Evolutionary conservation across 192 early-diverging fungal genomes (phyloP), one percentile per base, ranked within the genome.

Genomic region (Obelidium mucronatum): DNA sequence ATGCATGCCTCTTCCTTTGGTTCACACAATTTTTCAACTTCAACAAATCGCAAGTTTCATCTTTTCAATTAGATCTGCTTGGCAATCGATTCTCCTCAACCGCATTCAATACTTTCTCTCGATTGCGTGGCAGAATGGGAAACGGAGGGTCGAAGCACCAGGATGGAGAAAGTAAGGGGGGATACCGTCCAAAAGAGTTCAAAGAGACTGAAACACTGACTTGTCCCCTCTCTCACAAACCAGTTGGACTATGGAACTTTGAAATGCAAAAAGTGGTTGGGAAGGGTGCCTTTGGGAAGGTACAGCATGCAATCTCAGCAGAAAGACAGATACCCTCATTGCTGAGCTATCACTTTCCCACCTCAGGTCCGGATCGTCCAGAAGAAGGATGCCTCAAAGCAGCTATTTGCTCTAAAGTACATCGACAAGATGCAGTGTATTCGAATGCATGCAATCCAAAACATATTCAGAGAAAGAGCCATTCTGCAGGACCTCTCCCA

Each of bases 351-450:
- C 15, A 40, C 17, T 30, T 5, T 3, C 19, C 4, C 39, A 22
- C 22, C 48, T 3, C 95, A 54, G 51, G 65, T 48, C 53, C 92
- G 95, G 22, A 93, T 98, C 0, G 96, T 97, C 1, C 93, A 98
- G 82, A 95, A 96, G 79, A 93, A 91, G 72, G 82, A 83, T 8
- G 89, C 91, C 0, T 24, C 26, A 59, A 88, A 91, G 70, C 82
- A 88, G 60, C 83, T 93, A 40, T 98, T 92, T 60, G 97, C 97
- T n/a, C 88, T 98, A 54, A 98, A 98, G 81, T 97, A 97, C 81
- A 98, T 98, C 87, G 95, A 93, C 87, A 98, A 98, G 85, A 87
- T 82, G n/a, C 89, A 93, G 73, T 97, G 95, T 79, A 96, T 98
- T 34, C 80, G 87, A 66, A 94, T 92, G 90, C 84, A 88, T 53